Percentiles rank a stretch among this genome's conserved stretches.
phyloP scores from a whole-genome alignment of 768 basidiomycete genomes.

The Pleurotus pulmonarius region DNA sequence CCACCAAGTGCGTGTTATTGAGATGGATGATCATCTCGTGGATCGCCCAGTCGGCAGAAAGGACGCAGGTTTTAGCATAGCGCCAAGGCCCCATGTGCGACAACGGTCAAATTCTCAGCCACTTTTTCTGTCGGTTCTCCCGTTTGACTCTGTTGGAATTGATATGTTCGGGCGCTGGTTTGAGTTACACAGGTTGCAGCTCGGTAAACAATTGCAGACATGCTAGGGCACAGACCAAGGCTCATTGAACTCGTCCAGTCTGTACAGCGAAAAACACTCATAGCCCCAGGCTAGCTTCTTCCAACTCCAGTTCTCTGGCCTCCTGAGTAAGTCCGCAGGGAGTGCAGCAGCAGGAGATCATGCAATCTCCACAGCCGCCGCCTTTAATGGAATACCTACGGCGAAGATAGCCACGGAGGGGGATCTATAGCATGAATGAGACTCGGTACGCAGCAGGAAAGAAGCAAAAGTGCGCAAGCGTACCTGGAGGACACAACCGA shows the following conservation, averaged over 20 bases:
- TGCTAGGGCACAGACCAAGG: too few relatives aligned
- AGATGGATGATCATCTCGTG: slow-evolving; percentile 25
- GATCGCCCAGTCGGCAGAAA: slow-evolving; percentile 23
- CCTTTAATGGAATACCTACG: slow-evolving; percentile 45
- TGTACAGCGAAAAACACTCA: too few relatives aligned
- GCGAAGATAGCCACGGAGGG: slow-evolving; percentile 34
- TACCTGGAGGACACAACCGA: slow-evolving; percentile 26
- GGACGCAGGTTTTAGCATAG: slow-evolving; percentile 24
- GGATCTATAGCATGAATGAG: slow-evolving; percentile 17
- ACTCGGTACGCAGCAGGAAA: background rate
- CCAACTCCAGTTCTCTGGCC: slow-evolving; percentile 40
- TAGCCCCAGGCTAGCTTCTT: slow-evolving; percentile 12
- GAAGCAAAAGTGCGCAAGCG: background rate
- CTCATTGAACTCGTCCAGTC: too few relatives aligned
- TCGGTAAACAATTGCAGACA: too few relatives aligned
- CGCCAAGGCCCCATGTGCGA: slow-evolving; percentile 7
- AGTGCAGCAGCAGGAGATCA: slow-evolving; percentile 34
- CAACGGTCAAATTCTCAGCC: too few relatives aligned
- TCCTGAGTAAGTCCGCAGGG: slow-evolving; percentile 50
- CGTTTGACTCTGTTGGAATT: too few relatives aligned
- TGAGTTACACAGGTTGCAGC: too few relatives aligned
- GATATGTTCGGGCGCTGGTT: too few relatives aligned
- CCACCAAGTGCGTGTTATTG: slow-evolving; percentile 24
- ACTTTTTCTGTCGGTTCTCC: too few relatives aligned
- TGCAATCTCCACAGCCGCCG: slow-evolving; percentile 35